phyloP scores from a whole-genome alignment of 139 green algal genomes.

The Eudorina sp. region DNA sequence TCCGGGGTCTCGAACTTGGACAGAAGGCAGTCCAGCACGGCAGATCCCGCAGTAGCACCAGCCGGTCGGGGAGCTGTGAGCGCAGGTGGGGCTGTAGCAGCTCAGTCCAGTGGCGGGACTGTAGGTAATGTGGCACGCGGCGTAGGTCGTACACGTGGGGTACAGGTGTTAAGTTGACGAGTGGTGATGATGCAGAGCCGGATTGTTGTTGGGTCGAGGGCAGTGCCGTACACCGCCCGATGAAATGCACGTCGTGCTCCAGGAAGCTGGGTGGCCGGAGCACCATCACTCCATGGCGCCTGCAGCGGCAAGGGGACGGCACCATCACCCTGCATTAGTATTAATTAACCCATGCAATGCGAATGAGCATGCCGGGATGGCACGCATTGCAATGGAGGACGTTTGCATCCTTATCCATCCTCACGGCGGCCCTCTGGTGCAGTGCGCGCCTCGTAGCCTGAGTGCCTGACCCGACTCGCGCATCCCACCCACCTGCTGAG shows the following conservation, averaged over 20 bases:
- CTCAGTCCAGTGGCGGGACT: conserved; percentile 9
- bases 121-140: conserved; percentile 29
- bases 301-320: no score
- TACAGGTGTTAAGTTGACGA: no score
- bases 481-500: conserved; percentile 62
- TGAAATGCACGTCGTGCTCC: conserved; percentile 49
- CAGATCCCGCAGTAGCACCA: conserved; percentile 41
- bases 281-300: conserved; percentile 51
- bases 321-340: no score
- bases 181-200: neutral
- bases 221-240: conserved; percentile 2
- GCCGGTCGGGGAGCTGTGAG: conserved; percentile 37
- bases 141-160: conserved; percentile 44
- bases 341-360: no score
- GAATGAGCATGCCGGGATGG: no score
- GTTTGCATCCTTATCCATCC: no score
- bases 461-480: no score
- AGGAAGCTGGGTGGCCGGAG: conserved; percentile 57
- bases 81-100: neutral
- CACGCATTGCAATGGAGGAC: no score
- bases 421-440: no score
- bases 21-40: conserved; percentile 36
- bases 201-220: neutral
- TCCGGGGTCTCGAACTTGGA: conserved; percentile 61
- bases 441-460: no score